phyloP scores from a whole-genome alignment of 1,284 basidiomycete species.

The Malassezia vespertilionis region DNA sequence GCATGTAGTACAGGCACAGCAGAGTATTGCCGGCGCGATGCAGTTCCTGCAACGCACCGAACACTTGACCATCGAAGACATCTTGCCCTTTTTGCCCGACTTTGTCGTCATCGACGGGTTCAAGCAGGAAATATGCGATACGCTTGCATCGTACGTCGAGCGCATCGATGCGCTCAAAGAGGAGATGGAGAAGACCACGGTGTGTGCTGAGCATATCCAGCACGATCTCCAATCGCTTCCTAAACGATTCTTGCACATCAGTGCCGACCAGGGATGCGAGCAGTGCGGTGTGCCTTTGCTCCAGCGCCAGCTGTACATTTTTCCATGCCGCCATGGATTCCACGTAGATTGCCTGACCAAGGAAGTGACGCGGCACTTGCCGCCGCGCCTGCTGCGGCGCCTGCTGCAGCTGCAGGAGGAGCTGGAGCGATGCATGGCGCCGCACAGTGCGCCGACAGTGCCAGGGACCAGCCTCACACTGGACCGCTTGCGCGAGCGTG shows the following conservation, averaged over 20 bases:
- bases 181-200: constrained; percentile 92
- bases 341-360: constrained; percentile 47
- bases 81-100: constrained; percentile 97
- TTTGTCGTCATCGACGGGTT: constrained; percentile 99
- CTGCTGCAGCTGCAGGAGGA: constrained; percentile 35
- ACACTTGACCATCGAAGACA: constrained; percentile 93
- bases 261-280: constrained; percentile 74
- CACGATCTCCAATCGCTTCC: constrained; percentile 73
- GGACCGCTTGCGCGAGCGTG: constrained; percentile 37
- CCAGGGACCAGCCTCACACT: constrained; percentile 25
- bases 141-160: constrained; percentile 82
- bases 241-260: constrained; percentile 85
- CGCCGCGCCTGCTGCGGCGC: constrained; percentile 32
- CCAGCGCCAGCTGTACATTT: constrained; percentile 89
- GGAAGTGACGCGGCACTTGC: constrained; percentile 37
- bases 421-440: constrained; percentile 14
- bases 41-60: constrained; percentile 85
- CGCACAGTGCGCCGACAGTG: neutral
- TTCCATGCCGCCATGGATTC: constrained; percentile 85
- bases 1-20: constrained; percentile 91
- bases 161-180: constrained; percentile 80
- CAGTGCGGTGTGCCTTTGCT: constrained; percentile 66
- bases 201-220: constrained; percentile 83
- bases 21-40: constrained; percentile 96
- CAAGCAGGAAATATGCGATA: constrained; percentile 94